A percentile compares a stretch with the other conserved stretches of the same genome.
These are phyloP conservation scores for Samsoniella hepiali DNA, from an alignment of 2,329 filamentous ascomycete species.

Conservation along the genomic window DNA sequence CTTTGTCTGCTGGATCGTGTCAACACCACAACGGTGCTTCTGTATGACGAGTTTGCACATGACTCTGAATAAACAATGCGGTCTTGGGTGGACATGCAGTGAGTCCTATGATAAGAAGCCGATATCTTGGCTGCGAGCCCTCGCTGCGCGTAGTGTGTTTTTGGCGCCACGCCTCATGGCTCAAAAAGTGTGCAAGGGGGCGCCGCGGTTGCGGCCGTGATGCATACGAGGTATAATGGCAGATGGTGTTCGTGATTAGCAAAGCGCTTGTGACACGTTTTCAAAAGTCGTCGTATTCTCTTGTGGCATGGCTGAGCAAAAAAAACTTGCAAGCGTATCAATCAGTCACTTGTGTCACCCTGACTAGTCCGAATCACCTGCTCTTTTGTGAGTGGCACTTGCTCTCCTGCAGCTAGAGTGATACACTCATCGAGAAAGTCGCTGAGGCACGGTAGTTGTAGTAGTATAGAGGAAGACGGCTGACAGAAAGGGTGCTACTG, in stretches of 20 bases:
- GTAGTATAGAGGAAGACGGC: neutral
- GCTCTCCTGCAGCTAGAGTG: neutral
- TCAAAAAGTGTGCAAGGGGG: neutral
- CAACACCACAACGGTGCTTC: conserved; percentile 10
- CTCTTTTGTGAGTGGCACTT: neutral
- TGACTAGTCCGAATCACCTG: neutral
- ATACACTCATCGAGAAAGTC: neutral
- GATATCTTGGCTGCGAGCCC: neutral
- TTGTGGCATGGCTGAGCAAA: neutral
- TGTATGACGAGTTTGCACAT: conserved; percentile 6
- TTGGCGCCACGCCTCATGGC: neutral
- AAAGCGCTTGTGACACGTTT: neutral
- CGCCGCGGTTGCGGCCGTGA: neutral
- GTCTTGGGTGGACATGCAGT: neutral
- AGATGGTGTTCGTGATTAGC: neutral
- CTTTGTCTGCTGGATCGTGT: neutral
- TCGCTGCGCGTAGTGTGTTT: neutral
- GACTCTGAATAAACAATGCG: neutral
- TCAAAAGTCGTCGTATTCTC: neutral
- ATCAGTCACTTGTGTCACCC: neutral
- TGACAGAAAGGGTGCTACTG: neutral
- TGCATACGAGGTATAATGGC: neutral
- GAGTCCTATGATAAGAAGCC: too few relatives aligned
- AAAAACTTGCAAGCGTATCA: neutral
- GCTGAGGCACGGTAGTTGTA: neutral